Evolutionary conservation across 2,329 filamentous ascomycete genomes (phyloP), one percentile per base, ranked within the genome.

Genomic region (Aspergillus pseudoglaucus): DNA sequence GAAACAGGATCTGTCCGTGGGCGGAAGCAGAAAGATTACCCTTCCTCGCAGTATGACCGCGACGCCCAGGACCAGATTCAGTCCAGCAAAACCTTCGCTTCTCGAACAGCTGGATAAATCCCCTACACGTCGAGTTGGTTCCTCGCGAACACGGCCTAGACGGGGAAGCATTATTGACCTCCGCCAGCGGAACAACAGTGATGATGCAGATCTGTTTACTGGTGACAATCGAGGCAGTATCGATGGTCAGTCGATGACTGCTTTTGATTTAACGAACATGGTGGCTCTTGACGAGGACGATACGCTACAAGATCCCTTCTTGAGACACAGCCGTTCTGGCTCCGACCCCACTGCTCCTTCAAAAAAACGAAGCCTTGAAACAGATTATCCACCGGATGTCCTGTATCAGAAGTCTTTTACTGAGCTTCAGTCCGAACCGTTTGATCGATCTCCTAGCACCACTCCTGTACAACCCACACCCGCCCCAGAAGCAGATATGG

Each of bases 381-480:
- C 70, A 20, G 78, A 80, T 56, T 80, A 80, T 51, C 70, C 75
- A 2, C 60, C 59, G 2, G 62, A 72, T 15, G 53, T 66, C 12
- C 67, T 81, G 1, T 65, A 66, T 32, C 60, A 64, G 12, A 78
- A 77, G 64, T 62, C 63, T 1, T 79, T 76, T 48, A 57, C 68
- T 0, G 65, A 75, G n/a, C 68, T 81, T 3, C 72, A 72, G 51
- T 64, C 66, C 3, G 74, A 80, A 51, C 62, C 69, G 4, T 80
- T 80, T 53, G 74, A 79, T 44, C 63, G 61, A 23, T 65, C 66
- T 15, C 72, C 62, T 12, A 51, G 70, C 9, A 50, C 58, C 14
- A 56, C 60, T 10, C 50, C 56, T 9, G 17, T 7, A 20, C 40
- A 9, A n/a, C 55, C 57, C 5, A 52, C 49, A 45, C 48, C 59